Percentiles rank a stretch among this genome's conserved stretches.
These are phyloP conservation scores for Vitis cinerea DNA, from an alignment of 164 flowering plant species.

Conservation along the genomic window DNA sequence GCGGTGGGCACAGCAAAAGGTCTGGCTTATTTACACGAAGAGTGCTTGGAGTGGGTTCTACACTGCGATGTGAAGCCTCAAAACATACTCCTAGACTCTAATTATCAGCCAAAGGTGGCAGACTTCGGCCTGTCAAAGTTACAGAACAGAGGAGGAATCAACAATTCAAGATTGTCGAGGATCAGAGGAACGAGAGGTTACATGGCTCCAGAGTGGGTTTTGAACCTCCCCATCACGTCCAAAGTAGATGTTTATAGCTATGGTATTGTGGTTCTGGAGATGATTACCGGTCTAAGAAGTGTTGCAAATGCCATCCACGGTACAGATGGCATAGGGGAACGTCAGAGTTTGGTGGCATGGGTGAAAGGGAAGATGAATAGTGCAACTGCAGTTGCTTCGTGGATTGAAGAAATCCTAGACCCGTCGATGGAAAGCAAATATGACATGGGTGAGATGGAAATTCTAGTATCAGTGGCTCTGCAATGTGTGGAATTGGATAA, in stretches of 20 bases:
- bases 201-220: constrained; percentile 36
- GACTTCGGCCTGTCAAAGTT: constrained; percentile 34
- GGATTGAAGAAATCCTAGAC: constrained; percentile 19
- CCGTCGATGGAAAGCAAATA: constrained; percentile 8
- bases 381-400: not conserved
- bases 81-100: constrained; percentile 26
- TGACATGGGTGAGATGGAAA: constrained; percentile 17
- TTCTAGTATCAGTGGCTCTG: constrained; percentile 23
- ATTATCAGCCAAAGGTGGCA: constrained; percentile 26
- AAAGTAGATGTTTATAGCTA: constrained; percentile 33
- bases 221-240: constrained; percentile 25
- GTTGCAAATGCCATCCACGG: not conserved
- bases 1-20: constrained; percentile 29
- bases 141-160: not conserved
- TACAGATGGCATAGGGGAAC: not conserved
- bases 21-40: constrained; percentile 36
- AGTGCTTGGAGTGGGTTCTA: constrained; percentile 38
- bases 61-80: constrained; percentile 36
- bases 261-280: constrained; percentile 27
- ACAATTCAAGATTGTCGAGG: constrained; percentile 14
- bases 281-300: constrained; percentile 26
- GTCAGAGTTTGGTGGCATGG: constrained; percentile 15
- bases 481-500: constrained; percentile 17
- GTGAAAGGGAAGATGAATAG: constrained; percentile 18
- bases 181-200: constrained; percentile 32